Conservation (phyloP, 345 rosid species). For the Brassica rapa region DNA sequence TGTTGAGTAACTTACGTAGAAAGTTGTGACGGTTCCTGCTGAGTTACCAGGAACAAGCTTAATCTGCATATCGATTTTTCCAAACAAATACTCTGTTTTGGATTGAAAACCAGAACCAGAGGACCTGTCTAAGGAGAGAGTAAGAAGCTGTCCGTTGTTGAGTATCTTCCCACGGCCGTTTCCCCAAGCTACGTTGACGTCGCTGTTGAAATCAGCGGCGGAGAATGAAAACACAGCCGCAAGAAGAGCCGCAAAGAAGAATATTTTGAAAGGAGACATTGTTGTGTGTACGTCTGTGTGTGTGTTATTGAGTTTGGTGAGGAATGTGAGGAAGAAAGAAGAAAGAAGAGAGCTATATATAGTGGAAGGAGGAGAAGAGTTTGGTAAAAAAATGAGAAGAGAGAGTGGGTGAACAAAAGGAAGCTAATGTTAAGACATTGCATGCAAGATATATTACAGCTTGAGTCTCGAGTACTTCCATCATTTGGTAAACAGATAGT, state of each 20-base stretch:
- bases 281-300: slow-evolving; percentile 2
- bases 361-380: slow-evolving; percentile 1
- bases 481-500: slow-evolving; percentile 28
- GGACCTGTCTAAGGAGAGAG: slow-evolving; percentile 41
- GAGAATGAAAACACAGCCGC: slow-evolving; percentile 21
- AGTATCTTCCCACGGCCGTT: slow-evolving; percentile 39
- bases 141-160: slow-evolving; percentile 37
- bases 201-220: slow-evolving; percentile 29
- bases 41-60: slow-evolving; percentile 56
- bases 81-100: slow-evolving; percentile 45
- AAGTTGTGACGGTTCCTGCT: slow-evolving; percentile 55
- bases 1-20: slow-evolving; percentile 38
- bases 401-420: slow-evolving; percentile 39
- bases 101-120: slow-evolving; percentile 55
- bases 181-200: slow-evolving; percentile 39
- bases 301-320: slow-evolving; percentile 36
- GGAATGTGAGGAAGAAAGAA: slow-evolving; percentile 36
- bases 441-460: slow-evolving; percentile 43
- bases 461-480: slow-evolving; percentile 18
- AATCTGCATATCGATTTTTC: slow-evolving; percentile 46
- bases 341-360: slow-evolving; percentile 26
- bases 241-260: slow-evolving; percentile 30
- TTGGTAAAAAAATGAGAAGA: neutral
- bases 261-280: slow-evolving; percentile 31
- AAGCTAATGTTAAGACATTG: slow-evolving; percentile 33